Conservation (phyloP, 129 eudicot genomes). For the Sambucus nigra region DNA sequence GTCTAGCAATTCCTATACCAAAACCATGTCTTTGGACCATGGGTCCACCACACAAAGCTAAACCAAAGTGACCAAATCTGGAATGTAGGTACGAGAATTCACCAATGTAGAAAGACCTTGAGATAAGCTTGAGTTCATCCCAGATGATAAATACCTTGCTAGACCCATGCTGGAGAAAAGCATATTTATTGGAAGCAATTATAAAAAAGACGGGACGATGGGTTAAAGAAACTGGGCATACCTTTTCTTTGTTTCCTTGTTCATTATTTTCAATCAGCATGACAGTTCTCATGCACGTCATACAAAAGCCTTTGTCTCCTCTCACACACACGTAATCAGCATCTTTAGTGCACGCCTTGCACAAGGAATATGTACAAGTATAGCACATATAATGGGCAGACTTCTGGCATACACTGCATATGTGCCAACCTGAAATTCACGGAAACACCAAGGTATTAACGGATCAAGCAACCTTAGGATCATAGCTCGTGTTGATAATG, state of each 20-base stretch:
- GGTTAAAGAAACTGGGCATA: conserved; percentile 20
- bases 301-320: conserved; percentile 93
- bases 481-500: no score
- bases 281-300: conserved; percentile 73
- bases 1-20: no score
- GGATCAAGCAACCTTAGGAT: neutral
- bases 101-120: neutral
- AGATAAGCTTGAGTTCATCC: neutral
- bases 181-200: neutral
- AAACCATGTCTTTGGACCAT: no score
- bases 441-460: conserved; percentile 14
- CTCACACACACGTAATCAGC: conserved; percentile 70
- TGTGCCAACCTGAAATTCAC: conserved; percentile 87
- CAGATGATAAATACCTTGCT: neutral
- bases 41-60: no score
- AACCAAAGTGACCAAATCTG: no score
- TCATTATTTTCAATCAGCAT: conserved; percentile 78
- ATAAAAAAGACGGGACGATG: conserved; percentile 6
- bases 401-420: conserved; percentile 80
- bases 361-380: conserved; percentile 88
- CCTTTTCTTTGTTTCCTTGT: conserved; percentile 64
- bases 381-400: conserved; percentile 78
- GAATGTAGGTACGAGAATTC: no score
- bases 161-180: neutral
- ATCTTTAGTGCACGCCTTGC: conserved; percentile 75